A percentile compares a stretch with the other conserved stretches of the same genome.
These are phyloP conservation scores for Cicer chorassanicum DNA, from an alignment of 306 rosid species.

Conservation along the genomic window DNA sequence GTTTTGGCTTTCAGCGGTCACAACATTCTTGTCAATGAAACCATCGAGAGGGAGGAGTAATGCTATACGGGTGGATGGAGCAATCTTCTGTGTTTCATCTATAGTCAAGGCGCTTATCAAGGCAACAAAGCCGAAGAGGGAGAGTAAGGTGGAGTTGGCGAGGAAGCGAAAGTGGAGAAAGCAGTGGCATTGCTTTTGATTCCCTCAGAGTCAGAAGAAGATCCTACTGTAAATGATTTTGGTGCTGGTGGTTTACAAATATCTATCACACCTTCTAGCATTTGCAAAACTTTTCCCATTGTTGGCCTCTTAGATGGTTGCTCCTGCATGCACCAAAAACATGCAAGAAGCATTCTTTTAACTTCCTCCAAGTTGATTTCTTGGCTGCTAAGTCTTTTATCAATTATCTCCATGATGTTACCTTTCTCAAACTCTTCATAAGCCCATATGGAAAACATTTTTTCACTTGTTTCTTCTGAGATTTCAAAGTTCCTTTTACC, in stretches of 20 bases:
- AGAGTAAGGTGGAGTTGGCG: too few relatives aligned
- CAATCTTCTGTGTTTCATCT: too few relatives aligned
- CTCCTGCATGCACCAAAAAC: slow-evolving; percentile 95
- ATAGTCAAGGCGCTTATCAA: too few relatives aligned
- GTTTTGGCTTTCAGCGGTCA: too few relatives aligned
- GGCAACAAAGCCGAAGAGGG: too few relatives aligned
- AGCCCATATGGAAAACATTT: slow-evolving; percentile 73
- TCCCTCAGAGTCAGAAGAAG: too few relatives aligned
- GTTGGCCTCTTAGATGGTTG: slow-evolving; percentile 78
- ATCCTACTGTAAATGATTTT: slow-evolving; percentile 31
- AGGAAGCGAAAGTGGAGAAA: too few relatives aligned
- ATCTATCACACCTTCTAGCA: slow-evolving; percentile 81
- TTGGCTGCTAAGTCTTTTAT: slow-evolving; percentile 59
- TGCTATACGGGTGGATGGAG: too few relatives aligned
- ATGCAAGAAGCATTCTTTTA: slow-evolving; percentile 58
- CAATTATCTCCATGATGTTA: slow-evolving; percentile 59
- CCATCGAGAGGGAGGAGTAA: too few relatives aligned
- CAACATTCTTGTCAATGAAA: too few relatives aligned
- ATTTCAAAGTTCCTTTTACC: slow-evolving; percentile 85
- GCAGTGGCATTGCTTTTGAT: too few relatives aligned
- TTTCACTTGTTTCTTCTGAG: slow-evolving; percentile 67
- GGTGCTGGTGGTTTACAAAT: slow-evolving; percentile 66
- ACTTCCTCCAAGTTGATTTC: slow-evolving; percentile 73
- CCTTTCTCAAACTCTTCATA: slow-evolving; percentile 76
- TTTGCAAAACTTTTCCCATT: slow-evolving; percentile 81